Evolutionary conservation across 176 grass and related monocot genomes (phyloP).

Genomic region (Raddia guianensis): DNA sequence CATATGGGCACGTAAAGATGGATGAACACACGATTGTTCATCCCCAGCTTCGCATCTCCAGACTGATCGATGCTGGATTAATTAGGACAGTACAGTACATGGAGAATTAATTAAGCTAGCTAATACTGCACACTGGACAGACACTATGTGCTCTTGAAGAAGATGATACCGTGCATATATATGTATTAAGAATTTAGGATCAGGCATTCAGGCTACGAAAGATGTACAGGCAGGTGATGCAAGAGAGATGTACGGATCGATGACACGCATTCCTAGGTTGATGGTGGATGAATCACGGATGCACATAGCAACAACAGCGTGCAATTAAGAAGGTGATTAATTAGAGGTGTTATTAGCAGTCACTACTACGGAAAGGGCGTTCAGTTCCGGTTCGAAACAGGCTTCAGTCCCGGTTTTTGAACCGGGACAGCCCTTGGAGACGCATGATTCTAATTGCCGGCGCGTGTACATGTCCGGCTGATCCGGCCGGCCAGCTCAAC

Average conservation of each 20-base stretch:
- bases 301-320: neutral
- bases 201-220: neutral
- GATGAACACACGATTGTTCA: neutral
- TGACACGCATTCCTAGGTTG: neutral
- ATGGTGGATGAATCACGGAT: neutral
- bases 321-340: neutral
- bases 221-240: conserved; percentile 31
- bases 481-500: neutral
- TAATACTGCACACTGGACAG: neutral
- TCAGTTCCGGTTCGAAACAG: no score
- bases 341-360: neutral
- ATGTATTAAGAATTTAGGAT: neutral
- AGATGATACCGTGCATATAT: neutral
- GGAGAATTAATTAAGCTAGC: neutral
- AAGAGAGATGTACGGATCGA: neutral
- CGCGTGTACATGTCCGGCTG: neutral
- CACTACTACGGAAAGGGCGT: no score
- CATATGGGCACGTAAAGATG: neutral
- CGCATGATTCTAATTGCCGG: conserved; percentile 6
- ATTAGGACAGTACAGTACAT: neutral
- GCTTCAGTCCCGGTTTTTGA: no score
- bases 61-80: neutral
- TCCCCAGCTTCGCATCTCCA: neutral
- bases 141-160: neutral
- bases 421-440: no score